Base-by-base conservation (phyloP, 148 eudicot species). In the Silene uniflora region DNA sequence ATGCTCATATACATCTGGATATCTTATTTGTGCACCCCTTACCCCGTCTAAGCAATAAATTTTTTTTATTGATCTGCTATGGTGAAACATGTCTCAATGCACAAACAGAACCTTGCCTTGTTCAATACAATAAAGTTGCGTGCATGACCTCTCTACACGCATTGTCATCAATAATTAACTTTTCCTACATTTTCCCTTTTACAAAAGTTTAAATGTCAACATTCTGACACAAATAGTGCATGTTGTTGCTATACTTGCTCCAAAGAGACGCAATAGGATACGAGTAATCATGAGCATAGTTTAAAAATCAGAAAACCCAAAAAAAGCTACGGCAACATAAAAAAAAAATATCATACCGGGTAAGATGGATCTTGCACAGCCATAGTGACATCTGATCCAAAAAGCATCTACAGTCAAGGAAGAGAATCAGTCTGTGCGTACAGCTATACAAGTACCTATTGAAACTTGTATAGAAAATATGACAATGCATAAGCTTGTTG, bases 301-400 rank as follows among this genome's bases (percentile, higher is more conserved):
- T 49, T 25, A 25, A 8, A 17, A 35, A 16, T 9, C n/a, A 39
- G 21, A 42, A 46, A 24, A 73, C 14, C 0, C 67, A 68, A 14
- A 47, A 18, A 19, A 35, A 8, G 25, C 12, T 6, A 62, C 24
- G 35, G 47, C 56, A 42, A 56, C 13, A 29, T 6, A 17, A 0
- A 58, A 18, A 72, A 72, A 72, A 8, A 27, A 5, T 12, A 55
- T 42, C 76, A 62, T 87, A 91, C 98, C 81, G 97, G 97, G 74
- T 91, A 93, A 35, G 97, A 89, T 63, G 98, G 92, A 75, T 92
- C 91, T 88, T 90, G 96, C 73, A 88, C 98, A 22, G 98, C 97
- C 81, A 91, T 91, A 75, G 92, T 86, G 61, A 91, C 94, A 72
- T 80, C 81, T 23, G 92, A 88, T 71, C 98, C 98, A 77, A 91